These are phyloP conservation scores for Plicaturopsis crispa DNA, from an alignment of 768 basidiomycete species.

Conservation along the genomic window DNA sequence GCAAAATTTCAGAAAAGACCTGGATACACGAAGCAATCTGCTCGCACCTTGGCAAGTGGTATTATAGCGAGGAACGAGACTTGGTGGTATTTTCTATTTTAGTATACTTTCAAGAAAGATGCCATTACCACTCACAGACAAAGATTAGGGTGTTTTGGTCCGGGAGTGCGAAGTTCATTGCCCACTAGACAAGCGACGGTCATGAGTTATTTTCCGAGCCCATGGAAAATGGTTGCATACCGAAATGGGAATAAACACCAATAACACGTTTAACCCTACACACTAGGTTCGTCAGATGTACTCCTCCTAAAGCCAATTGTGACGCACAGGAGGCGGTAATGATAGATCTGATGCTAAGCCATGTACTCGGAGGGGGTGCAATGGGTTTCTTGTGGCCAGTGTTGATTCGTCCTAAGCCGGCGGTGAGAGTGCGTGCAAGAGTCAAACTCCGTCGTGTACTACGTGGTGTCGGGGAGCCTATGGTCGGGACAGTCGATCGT, in stretches of 20 bases:
- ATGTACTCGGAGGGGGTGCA: conserved; percentile 1
- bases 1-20: neutral
- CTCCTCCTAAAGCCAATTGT: neutral
- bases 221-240: neutral
- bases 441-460: too few species aligned
- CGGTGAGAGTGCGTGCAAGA: too few species aligned
- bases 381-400: conserved; percentile 6
- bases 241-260: neutral
- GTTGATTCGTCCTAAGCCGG: too few species aligned
- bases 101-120: neutral
- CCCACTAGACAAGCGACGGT: neutral
- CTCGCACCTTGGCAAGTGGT: neutral
- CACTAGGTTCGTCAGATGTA: too few species aligned
- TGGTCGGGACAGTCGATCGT: too few species aligned
- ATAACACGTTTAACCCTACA: neutral
- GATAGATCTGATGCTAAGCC: neutral
- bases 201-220: too few species aligned
- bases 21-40: conserved; percentile 29
- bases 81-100: too few species aligned
- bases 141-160: neutral
- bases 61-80: neutral
- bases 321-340: neutral
- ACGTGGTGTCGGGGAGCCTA: too few species aligned
- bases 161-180: neutral
- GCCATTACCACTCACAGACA: neutral